These are phyloP conservation scores for Candida pini DNA, from an alignment of 805 yeast genomes.

Conservation along the genomic window DNA sequence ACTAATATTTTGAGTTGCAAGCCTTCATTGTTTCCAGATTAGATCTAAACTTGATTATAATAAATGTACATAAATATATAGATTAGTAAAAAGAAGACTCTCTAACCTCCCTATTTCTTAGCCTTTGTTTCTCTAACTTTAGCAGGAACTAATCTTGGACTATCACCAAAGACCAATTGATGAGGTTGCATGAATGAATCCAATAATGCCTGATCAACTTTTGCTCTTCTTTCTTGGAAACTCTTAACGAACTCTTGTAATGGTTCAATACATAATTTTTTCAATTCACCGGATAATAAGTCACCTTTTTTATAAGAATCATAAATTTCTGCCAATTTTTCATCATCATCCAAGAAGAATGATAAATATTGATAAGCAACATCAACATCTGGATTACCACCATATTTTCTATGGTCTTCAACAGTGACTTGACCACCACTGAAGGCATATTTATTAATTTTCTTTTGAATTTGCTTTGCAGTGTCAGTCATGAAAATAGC, in stretches of 20 bases:
- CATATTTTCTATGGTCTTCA: constrained; percentile 85
- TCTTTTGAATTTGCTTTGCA: constrained; percentile 84
- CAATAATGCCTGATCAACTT: constrained; percentile 56
- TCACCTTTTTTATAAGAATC: constrained; percentile 73
- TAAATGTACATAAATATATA: neutral
- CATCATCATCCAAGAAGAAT: constrained; percentile 89
- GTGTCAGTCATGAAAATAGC: constrained; percentile 97
- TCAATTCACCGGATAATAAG: constrained; percentile 87
- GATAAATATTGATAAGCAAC: constrained; percentile 91
- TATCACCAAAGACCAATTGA: constrained; percentile 65
- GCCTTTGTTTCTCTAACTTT: constrained; percentile 48
- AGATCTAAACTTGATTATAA: neutral
- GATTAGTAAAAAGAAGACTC: neutral
- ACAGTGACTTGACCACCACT: constrained; percentile 86
- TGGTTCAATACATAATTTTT: constrained; percentile 74
- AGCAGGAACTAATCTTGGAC: constrained; percentile 67
- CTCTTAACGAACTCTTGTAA: constrained; percentile 72
- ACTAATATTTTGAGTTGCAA: neutral
- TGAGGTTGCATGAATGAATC: constrained; percentile 81
- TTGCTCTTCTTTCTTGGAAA: constrained; percentile 75
- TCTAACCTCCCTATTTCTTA: constrained; percentile 13
- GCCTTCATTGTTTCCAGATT: no score
- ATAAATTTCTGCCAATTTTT: constrained; percentile 54
- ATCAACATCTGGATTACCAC: constrained; percentile 94
- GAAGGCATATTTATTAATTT: constrained; percentile 93